Evolutionary conservation across 441 rosid genomes (phyloP), one percentile per base, ranked within the genome.

Genomic region (Flueggea neowawraea): DNA sequence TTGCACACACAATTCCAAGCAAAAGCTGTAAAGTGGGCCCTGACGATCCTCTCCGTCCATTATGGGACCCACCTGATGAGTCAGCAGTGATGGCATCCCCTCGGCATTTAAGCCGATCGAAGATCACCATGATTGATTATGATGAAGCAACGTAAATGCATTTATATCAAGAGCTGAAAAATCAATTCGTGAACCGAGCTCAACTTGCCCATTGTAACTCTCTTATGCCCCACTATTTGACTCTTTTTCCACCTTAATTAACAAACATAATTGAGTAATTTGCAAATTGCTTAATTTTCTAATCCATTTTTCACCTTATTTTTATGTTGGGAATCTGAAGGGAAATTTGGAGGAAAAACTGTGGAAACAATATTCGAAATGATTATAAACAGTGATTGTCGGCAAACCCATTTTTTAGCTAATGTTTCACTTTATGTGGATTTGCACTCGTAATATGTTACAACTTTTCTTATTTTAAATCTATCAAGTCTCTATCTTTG

Each of bases 321-420:
- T 52, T 47, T 64, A 54, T 62, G 61, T 58, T 68, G 31, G 2
- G 52, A 32, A 28, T 54, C 56, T 31, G 52, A 62, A 6, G 41
- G 33, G 3, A 8, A 31, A 54, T 22, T 22, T 22, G 28, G 28
- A 22, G 28, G 48, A 43, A 36, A 39, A n/a, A 12, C 28, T 56
- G 14, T 47, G 6, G 10, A 47, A 16, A 43, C 32, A 61, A 14
- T 49, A 55, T 16, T 44, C 57, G 52, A 64, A 71, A 54, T 73
- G 67, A 69, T n/a, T 48, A 57, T 11, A 5, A 67, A 78, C 71
- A 78, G 79, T 73, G 60, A 69, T 67, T 76, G 88, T 83, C 85
- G 88, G 85, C 88, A 80, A 64, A 67, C 75, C 87, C 88, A 4
- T 61, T 55, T 65, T 43, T 33, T 65, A 15, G 43, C 33, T 61